phyloP scores from a whole-genome alignment of 305 asterid genomes.

The Solanum hybrid region DNA sequence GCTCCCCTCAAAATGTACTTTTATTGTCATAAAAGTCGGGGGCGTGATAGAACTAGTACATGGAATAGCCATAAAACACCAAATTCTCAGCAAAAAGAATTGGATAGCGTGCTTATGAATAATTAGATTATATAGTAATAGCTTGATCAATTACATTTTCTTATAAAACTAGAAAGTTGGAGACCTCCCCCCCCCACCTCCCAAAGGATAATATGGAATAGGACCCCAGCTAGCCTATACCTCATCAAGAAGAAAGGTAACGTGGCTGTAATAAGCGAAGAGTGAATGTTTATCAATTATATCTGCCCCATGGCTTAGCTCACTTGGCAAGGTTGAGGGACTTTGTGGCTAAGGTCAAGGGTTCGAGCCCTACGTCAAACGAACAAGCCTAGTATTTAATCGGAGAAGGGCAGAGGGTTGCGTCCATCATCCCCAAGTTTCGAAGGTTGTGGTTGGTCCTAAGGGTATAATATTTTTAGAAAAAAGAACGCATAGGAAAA shows the following conservation, averaged over 20 bases:
- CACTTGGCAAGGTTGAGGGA: not conserved
- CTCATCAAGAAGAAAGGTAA: not conserved
- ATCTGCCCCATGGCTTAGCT: not conserved
- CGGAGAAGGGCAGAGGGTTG: not conserved
- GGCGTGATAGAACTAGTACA: not conserved
- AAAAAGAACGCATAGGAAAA: not conserved
- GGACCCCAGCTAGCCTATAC: not conserved
- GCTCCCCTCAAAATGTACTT: not conserved
- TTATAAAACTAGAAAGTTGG: not conserved
- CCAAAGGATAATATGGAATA: not conserved
- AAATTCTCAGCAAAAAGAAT: not conserved
- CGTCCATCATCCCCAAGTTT: not conserved
- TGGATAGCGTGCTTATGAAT: not conserved
- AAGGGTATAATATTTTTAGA: not conserved
- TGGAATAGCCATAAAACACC: not conserved
- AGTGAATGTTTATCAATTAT: not conserved
- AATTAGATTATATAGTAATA: not conserved
- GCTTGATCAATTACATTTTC: not conserved
- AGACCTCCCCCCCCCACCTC: not conserved
- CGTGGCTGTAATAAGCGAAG: not conserved
- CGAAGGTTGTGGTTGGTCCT: not conserved
- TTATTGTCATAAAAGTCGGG: not conserved
- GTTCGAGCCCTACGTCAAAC: not conserved
- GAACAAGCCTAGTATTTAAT: not conserved
- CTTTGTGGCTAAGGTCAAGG: not conserved